Percentiles rank a stretch among this genome's conserved stretches.
These are phyloP conservation scores for Strobilomyces dryophilus DNA, from an alignment of 768 basidiomycete genomes.

Conservation along the genomic window DNA sequence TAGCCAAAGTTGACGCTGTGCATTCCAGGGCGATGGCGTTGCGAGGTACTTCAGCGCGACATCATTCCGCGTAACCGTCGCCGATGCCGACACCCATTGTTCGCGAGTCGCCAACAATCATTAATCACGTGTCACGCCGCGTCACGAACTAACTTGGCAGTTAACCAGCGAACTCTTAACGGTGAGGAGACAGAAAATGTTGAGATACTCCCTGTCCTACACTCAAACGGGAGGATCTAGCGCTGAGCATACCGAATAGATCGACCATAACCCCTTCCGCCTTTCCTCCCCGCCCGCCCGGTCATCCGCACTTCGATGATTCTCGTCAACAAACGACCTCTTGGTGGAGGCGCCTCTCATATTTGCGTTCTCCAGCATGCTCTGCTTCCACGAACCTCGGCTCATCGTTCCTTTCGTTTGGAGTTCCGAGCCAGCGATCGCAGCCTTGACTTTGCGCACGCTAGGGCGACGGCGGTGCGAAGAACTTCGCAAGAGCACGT, in stretches of 20 bases:
- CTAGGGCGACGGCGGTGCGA: slow-evolving; percentile 15
- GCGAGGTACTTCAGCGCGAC: no score
- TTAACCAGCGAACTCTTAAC: no score
- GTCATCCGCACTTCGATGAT: slow-evolving; percentile 4
- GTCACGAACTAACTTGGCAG: no score
- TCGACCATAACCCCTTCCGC: slow-evolving; percentile 26
- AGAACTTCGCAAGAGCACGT: slow-evolving; percentile 2
- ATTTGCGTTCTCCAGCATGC: slow-evolving; percentile 16
- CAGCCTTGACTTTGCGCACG: slow-evolving; percentile 13
- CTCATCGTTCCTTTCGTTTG: slow-evolving; percentile 21
- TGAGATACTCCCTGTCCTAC: background rate
- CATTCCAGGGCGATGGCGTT: no score
- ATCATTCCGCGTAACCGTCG: no score
- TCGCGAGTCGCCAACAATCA: no score
- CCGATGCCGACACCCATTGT: no score
- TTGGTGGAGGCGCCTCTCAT: slow-evolving; percentile 9
- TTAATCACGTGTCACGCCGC: no score
- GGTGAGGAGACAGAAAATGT: no score
- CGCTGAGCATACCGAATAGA: slow-evolving; percentile 28
- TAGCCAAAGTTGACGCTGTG: no score
- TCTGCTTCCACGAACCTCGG: slow-evolving; percentile 26
- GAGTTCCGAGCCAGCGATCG: background rate
- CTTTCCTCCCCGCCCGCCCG: slow-evolving; percentile 15
- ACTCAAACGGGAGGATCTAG: slow-evolving; percentile 11
- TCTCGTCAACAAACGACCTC: slow-evolving; percentile 13